These are phyloP conservation scores for Pinus tabuliformis DNA, from an alignment of 75 land plant species.

Conservation along the genomic window DNA sequence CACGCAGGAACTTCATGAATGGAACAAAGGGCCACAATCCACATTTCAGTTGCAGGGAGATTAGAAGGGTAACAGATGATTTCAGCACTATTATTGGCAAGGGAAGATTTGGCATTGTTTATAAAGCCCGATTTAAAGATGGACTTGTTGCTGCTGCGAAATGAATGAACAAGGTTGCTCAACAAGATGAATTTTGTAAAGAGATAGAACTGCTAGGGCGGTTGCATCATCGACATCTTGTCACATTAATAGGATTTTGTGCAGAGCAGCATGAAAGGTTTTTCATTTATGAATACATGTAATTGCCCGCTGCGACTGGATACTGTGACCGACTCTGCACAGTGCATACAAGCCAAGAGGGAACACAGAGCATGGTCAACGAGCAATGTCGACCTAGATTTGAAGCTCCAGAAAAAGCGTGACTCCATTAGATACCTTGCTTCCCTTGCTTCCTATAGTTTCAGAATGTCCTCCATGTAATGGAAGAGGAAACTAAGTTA, in stretches of 20 bases:
- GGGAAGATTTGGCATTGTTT: constrained; percentile 40
- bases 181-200: background rate
- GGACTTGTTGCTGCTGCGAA: constrained; percentile 17
- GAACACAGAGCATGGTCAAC: no score
- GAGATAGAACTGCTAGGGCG: constrained; percentile 23
- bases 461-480: no score
- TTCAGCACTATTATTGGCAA: constrained; percentile 15
- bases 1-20: background rate
- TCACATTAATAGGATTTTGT: constrained; percentile 28
- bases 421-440: no score
- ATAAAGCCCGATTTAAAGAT: constrained; percentile 27
- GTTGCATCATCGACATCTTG: constrained; percentile 41
- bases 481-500: no score
- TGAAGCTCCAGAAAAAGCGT: no score
- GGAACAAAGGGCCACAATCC: constrained; percentile 21
- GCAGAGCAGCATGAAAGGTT: constrained; percentile 35
- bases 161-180: constrained; percentile 18
- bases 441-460: no score
- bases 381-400: no score
- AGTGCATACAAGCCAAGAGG: no score
- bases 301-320: no score
- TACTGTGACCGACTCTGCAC: no score
- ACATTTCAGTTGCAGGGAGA: constrained; percentile 21
- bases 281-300: no score
- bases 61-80: constrained; percentile 21